A percentile compares a stretch with the other conserved stretches of the same genome.
phyloP scores from a whole-genome alignment of 768 basidiomycete genomes.

The Mycena indigotica region DNA sequence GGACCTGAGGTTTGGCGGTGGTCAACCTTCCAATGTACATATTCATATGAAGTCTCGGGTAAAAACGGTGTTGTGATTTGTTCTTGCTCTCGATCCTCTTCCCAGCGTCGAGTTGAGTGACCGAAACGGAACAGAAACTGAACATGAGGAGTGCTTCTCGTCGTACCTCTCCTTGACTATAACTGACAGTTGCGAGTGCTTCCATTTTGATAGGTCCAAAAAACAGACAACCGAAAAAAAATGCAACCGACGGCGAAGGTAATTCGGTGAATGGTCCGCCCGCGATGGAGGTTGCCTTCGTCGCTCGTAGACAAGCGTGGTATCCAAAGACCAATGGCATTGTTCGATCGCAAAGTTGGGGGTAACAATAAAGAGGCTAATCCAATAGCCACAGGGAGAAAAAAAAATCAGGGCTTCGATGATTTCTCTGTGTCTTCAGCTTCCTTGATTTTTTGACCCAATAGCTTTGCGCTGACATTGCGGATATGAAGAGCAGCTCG shows the following conservation, averaged over 20 bases:
- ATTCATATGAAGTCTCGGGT: neutral
- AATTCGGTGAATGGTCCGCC: too few species aligned
- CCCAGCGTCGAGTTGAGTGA: too few species aligned
- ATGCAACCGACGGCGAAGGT: neutral
- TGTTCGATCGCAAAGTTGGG: neutral
- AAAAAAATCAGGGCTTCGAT: conserved; percentile 4
- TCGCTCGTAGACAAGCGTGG: too few species aligned
- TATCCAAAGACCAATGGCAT: neutral
- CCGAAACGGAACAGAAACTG: neutral
- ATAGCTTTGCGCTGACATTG: conserved; percentile 83
- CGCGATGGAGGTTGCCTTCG: too few species aligned
- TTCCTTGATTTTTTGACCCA: conserved; percentile 62
- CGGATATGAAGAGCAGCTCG: conserved; percentile 82
- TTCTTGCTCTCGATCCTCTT: too few species aligned
- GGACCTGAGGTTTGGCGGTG: too few species aligned
- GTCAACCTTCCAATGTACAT: too few species aligned
- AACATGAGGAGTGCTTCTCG: neutral
- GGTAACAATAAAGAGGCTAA: neutral
- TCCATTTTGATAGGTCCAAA: neutral
- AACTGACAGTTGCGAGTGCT: neutral
- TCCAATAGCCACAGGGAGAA: neutral
- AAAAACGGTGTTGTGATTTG: neutral
- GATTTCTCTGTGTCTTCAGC: conserved; percentile 42
- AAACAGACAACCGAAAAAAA: neutral
- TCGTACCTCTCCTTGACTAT: neutral